Evolutionary conservation across 2,329 filamentous ascomycete species (phyloP).

Genomic region (Penicillium oxalicum): DNA sequence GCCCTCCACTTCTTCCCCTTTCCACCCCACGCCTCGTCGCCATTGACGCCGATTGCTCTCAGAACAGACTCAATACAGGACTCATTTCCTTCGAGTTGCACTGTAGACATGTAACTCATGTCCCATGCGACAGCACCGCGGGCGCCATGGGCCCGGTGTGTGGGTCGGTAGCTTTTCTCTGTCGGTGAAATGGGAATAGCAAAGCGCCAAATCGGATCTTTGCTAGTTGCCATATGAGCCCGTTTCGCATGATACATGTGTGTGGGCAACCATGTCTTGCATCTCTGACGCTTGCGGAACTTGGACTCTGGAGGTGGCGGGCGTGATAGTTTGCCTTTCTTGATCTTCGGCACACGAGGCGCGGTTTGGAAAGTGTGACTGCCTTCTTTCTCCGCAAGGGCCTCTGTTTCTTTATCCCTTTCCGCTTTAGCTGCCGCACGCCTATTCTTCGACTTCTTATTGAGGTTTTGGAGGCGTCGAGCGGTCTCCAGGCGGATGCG

Average conservation of each 20-base stretch:
- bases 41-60: constrained; percentile 56
- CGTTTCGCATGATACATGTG: constrained; percentile 92
- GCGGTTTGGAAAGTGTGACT: constrained; percentile 33
- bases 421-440: constrained; percentile 41
- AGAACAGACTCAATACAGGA: constrained; percentile 62
- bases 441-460: constrained; percentile 39
- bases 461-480: constrained; percentile 61
- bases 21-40: constrained; percentile 55
- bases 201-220: constrained; percentile 82
- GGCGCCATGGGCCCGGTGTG: constrained; percentile 70
- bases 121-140: constrained; percentile 85
- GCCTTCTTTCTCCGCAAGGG: constrained; percentile 19
- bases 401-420: constrained; percentile 26
- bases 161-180: constrained; percentile 82
- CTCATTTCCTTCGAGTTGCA: constrained; percentile 65
- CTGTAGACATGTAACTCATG: constrained; percentile 86
- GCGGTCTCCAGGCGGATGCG: constrained; percentile 66
- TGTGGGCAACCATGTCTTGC: constrained; percentile 92
- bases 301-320: constrained; percentile 58
- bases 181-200: constrained; percentile 78
- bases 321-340: constrained; percentile 63
- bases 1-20: constrained; percentile 66
- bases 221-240: constrained; percentile 76
- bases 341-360: constrained; percentile 56
- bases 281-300: constrained; percentile 76